Conservation (phyloP, 148 eudicot species). For the Amaranthus palmeri region DNA sequence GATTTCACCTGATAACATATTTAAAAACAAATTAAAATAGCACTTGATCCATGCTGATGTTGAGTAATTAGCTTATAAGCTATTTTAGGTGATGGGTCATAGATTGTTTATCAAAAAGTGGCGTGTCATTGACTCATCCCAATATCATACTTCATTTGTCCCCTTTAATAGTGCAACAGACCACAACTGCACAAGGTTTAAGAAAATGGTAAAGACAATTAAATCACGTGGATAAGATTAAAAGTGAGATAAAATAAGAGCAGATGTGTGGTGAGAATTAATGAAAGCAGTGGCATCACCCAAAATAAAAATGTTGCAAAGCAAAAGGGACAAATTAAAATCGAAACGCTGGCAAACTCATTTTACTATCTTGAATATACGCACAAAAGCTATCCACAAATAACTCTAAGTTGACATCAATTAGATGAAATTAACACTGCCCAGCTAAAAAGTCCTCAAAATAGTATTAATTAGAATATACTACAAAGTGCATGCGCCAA, state of each 20-base stretch:
- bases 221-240: no score
- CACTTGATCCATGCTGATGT: slow-evolving; percentile 27
- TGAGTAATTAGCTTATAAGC: slow-evolving; percentile 32
- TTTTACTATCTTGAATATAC: neutral
- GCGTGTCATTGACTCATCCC: neutral
- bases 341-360: neutral
- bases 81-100: slow-evolving; percentile 22
- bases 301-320: no score
- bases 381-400: neutral
- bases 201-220: no score
- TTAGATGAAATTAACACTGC: neutral
- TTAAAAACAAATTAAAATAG: slow-evolving; percentile 23
- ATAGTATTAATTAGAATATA: neutral
- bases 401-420: neutral
- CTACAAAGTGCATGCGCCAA: neutral
- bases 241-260: no score
- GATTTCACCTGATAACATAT: slow-evolving; percentile 67
- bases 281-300: no score
- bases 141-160: no score
- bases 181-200: no score
- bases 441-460: neutral
- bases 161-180: no score
- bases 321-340: no score
- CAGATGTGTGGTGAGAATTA: no score
- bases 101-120: neutral